Percentiles rank a stretch among this genome's conserved stretches.
phyloP scores from a whole-genome alignment of 305 asterid species.

The Ajuga reptans region DNA sequence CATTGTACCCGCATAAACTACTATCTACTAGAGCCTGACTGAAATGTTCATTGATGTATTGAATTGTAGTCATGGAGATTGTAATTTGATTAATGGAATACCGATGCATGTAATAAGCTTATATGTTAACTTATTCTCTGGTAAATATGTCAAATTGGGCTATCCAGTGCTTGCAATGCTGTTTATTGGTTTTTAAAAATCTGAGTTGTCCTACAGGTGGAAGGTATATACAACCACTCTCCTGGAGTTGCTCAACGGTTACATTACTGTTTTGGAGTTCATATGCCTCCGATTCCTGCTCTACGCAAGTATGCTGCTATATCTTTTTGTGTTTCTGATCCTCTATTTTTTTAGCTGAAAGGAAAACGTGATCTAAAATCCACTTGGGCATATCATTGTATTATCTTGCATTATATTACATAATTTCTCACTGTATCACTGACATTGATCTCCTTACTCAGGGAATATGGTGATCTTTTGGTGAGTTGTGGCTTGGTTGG shows the following conservation, averaged over 20 bases:
- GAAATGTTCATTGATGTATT: background rate
- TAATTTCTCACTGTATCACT: conserved; percentile 9
- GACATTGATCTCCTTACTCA: conserved; percentile 23
- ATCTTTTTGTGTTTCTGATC: background rate
- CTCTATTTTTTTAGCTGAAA: conserved; percentile 17
- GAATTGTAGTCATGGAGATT: background rate
- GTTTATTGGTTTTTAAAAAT: conserved; percentile 2
- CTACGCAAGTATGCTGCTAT: conserved; percentile 53
- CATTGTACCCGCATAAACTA: background rate
- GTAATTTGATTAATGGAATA: background rate
- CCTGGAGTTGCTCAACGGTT: conserved; percentile 63
- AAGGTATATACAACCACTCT: conserved; percentile 40
- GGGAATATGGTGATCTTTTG: conserved; percentile 85
- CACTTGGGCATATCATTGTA: conserved; percentile 11
- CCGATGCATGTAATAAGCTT: background rate
- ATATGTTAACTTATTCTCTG: background rate
- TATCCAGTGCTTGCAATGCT: background rate
- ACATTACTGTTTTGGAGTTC: conserved; percentile 58
- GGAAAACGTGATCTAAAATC: background rate
- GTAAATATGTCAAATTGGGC: background rate
- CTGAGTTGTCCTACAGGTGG: conserved; percentile 39
- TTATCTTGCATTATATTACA: conserved; percentile 8
- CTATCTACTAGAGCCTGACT: background rate
- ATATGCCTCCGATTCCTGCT: conserved; percentile 65
- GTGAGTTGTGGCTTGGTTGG: conserved; percentile 88